Conservation (phyloP, 148 eudicot genomes). For the Linanthus parryae region DNA sequence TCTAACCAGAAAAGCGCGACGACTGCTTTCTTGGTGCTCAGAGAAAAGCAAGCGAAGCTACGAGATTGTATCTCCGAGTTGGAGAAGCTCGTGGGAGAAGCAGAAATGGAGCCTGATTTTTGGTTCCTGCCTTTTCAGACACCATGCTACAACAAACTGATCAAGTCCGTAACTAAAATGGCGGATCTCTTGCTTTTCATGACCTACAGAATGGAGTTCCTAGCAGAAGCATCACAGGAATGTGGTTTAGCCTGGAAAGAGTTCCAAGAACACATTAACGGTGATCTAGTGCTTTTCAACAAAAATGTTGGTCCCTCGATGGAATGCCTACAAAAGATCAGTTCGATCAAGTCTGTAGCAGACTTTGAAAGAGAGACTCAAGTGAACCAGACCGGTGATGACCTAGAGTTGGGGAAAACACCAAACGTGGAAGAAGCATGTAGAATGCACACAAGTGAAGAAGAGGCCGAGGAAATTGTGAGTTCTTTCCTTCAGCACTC, state of each 20-base stretch:
- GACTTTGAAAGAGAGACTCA: conserved; percentile 8
- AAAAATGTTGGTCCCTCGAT: conserved; percentile 16
- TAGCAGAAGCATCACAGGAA: conserved; percentile 13
- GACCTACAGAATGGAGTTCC: conserved; percentile 14
- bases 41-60: conserved; percentile 21
- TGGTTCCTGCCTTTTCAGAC: conserved; percentile 44
- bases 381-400: conserved; percentile 10
- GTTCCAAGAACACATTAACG: conserved; percentile 23
- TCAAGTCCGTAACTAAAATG: conserved; percentile 25
- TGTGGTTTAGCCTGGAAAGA: conserved; percentile 19
- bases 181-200: conserved; percentile 26
- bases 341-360: conserved; percentile 3
- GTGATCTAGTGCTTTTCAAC: conserved; percentile 27
- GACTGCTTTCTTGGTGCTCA: conserved; percentile 8
- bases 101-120: conserved; percentile 48
- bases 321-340: conserved; percentile 19
- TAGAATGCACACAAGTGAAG: conserved; percentile 7
- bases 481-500: conserved; percentile 18
- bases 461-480: conserved; percentile 12
- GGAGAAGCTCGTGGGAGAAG: conserved; percentile 23
- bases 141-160: conserved; percentile 25
- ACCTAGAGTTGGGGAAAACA: conserved; percentile 28
- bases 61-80: conserved; percentile 21
- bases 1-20: conserved; percentile 6
- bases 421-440: background rate